Conservation (phyloP, 805 yeast species). For the Tetrapisispora fleetii region DNA sequence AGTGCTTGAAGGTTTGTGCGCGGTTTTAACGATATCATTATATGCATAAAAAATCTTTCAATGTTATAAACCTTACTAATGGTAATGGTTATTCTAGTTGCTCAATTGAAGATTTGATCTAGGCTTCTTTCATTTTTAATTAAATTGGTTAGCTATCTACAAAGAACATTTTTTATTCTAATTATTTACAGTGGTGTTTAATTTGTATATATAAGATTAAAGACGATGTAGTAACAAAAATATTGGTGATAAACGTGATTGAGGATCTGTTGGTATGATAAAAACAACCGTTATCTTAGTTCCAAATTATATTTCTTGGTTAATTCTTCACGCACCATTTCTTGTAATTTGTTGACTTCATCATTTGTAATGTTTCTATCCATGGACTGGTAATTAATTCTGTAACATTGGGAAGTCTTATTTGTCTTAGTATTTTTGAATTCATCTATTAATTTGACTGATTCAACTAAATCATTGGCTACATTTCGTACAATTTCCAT, state of each 20-base stretch:
- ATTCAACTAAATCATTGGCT: constrained; percentile 86
- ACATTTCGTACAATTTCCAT: constrained; percentile 83
- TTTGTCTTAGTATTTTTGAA: constrained; percentile 79
- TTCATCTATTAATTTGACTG: constrained; percentile 69
- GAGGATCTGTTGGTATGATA: too few species aligned
- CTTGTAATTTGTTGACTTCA: constrained; percentile 71
- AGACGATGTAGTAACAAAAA: background rate
- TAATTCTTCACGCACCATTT: constrained; percentile 50
- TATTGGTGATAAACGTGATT: too few species aligned
- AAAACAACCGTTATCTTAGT: constrained; percentile 21
- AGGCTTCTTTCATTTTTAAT: too few species aligned
- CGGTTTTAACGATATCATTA: background rate
- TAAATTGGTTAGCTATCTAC: background rate
- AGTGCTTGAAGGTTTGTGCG: background rate
- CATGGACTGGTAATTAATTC: constrained; percentile 92
- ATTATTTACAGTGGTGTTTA: background rate
- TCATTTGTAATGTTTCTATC: constrained; percentile 80
- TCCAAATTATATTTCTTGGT: constrained; percentile 44
- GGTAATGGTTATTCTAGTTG: background rate
- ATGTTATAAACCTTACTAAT: too few species aligned
- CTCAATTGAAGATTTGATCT: background rate
- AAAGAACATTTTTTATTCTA: background rate
- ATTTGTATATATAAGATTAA: background rate
- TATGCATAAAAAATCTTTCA: background rate
- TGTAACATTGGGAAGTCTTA: constrained; percentile 69